Conservation (phyloP, 2,329 filamentous ascomycete genomes). For the Calonectria pseudoreteaudii region DNA sequence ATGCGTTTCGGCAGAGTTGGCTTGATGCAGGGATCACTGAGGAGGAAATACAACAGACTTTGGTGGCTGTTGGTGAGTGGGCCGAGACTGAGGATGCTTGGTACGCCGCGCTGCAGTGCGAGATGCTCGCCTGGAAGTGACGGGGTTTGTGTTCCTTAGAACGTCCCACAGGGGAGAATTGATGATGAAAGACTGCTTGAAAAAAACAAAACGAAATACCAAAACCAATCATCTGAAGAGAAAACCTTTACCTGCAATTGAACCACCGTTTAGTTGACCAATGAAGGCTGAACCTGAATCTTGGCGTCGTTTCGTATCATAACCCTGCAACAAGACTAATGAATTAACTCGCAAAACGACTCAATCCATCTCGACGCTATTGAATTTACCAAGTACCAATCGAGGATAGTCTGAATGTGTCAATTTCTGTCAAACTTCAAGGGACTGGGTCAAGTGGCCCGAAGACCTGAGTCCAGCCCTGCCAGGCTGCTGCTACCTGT, state of each 20-base stretch:
- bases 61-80: conserved; percentile 21
- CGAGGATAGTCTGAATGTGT: not conserved
- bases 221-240: not conserved
- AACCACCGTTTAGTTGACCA: too few relatives aligned
- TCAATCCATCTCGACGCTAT: not conserved
- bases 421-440: not conserved
- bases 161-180: not conserved
- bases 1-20: conserved; percentile 15
- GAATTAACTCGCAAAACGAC: not conserved
- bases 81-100: conserved; percentile 27
- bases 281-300: too few relatives aligned
- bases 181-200: fast-evolving
- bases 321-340: not conserved
- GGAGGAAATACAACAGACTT: conserved; percentile 24
- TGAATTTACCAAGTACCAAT: not conserved
- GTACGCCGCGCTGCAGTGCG: conserved; percentile 18
- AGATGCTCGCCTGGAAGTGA: conserved; percentile 23
- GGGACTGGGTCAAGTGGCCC: not conserved
- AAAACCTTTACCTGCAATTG: not conserved
- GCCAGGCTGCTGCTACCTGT: not conserved
- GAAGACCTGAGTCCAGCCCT: not conserved
- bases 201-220: too few relatives aligned
- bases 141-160: not conserved
- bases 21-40: conserved; percentile 28
- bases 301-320: not conserved